These are phyloP conservation scores for Pestalotiopsis sp. DNA, from an alignment of 2,329 filamentous ascomycete species.

Conservation along the genomic window DNA sequence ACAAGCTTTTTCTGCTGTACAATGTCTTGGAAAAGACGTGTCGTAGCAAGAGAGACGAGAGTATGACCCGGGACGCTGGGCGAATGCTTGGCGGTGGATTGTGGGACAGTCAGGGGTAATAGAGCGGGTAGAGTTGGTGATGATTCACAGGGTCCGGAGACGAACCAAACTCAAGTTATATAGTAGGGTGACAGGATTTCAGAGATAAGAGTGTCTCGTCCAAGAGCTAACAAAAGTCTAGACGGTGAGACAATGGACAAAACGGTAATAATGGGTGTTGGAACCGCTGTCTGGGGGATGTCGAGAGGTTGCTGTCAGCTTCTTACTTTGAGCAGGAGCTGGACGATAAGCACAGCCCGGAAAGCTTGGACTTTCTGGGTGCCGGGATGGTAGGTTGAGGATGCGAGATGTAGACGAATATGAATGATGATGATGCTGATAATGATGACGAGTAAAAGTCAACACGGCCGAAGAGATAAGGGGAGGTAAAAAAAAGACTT, in stretches of 20 bases:
- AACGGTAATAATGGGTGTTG: neutral
- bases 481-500: neutral
- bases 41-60: neutral
- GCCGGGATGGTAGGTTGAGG: constrained; percentile 1
- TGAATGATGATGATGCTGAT: constrained; percentile 1
- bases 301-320: constrained; percentile 13
- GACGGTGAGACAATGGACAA: constrained; percentile 2
- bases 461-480: constrained; percentile 7
- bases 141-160: neutral
- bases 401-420: neutral
- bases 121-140: neutral
- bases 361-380: constrained; percentile 4
- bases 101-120: neutral
- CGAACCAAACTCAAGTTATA: neutral
- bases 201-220: constrained; percentile 4
- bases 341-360: constrained; percentile 14
- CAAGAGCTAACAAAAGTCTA: constrained; percentile 8
- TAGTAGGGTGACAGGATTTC: neutral
- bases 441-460: neutral
- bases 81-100: neutral
- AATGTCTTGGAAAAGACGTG: neutral
- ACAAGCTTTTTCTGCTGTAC: neutral
- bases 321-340: neutral
- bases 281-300: neutral
- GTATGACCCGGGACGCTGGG: neutral